These are phyloP conservation scores for Moringa oleifera DNA, from an alignment of 345 rosid genomes.

Conservation along the genomic window DNA sequence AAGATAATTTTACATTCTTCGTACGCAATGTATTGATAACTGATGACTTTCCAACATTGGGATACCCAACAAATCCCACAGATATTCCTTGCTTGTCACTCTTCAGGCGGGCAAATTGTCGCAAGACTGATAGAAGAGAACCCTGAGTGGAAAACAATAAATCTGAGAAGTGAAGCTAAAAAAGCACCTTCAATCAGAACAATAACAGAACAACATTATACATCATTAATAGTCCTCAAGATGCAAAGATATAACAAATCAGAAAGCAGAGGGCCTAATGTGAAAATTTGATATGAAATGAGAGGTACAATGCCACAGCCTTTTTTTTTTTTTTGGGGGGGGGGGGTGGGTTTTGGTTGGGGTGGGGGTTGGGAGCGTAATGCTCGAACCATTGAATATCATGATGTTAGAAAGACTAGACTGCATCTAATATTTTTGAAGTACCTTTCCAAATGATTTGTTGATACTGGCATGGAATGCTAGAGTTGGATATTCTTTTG, in stretches of 20 bases:
- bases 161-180: conserved; percentile 3
- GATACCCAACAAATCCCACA: conserved; percentile 95
- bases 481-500: conserved; percentile 88
- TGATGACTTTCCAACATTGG: conserved; percentile 96
- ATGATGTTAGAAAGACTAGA: not conserved
- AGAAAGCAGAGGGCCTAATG: too few relatives aligned
- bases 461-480: conserved; percentile 96
- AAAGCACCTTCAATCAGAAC: not conserved
- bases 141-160: conserved; percentile 45
- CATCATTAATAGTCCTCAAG: not conserved
- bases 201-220: too few relatives aligned
- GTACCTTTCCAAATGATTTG: conserved; percentile 94
- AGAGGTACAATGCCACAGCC: too few relatives aligned
- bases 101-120: conserved; percentile 87
- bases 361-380: too few relatives aligned
- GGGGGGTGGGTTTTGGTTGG: too few relatives aligned
- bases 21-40: conserved; percentile 93
- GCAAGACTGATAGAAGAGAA: conserved; percentile 78
- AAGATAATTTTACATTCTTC: conserved; percentile 51
- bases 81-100: conserved; percentile 96
- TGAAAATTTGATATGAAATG: too few relatives aligned
- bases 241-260: not conserved
- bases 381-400: not conserved
- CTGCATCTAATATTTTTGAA: not conserved
- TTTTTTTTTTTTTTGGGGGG: too few relatives aligned